Evolutionary conservation across 2,329 filamentous ascomycete genomes (phyloP).

Genomic region (Teratosphaeria destructans): DNA sequence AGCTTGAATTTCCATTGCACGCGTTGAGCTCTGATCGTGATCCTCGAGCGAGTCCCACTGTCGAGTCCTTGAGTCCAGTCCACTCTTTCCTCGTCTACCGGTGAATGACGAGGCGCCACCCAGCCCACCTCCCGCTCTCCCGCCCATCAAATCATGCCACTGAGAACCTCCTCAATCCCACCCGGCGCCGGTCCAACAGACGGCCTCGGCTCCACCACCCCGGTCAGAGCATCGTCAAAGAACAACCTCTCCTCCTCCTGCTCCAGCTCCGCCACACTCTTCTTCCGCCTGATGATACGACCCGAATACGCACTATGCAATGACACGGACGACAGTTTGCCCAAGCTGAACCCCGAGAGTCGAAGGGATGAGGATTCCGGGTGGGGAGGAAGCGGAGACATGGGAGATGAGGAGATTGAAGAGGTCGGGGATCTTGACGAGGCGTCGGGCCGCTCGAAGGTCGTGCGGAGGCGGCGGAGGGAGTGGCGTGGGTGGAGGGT

Average conservation of each 20-base stretch:
- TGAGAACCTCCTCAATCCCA: slow-evolving; percentile 24
- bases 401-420: slow-evolving; percentile 3
- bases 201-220: slow-evolving; percentile 23
- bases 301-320: slow-evolving; percentile 2
- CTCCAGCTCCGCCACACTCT: slow-evolving; percentile 22
- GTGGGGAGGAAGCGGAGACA: slow-evolving; percentile 11
- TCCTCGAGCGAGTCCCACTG: too few relatives aligned
- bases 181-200: slow-evolving; percentile 13
- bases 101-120: neutral
- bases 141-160: slow-evolving; percentile 12
- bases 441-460: slow-evolving; percentile 8
- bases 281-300: slow-evolving; percentile 18
- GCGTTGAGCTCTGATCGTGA: too few relatives aligned
- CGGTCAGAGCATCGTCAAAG: slow-evolving; percentile 13
- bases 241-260: slow-evolving; percentile 20
- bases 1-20: too few relatives aligned
- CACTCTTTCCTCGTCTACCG: neutral
- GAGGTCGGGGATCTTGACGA: slow-evolving; percentile 2
- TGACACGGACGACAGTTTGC: slow-evolving; percentile 10
- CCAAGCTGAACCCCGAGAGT: slow-evolving; percentile 16
- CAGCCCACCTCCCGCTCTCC: neutral
- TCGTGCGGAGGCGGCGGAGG: slow-evolving; percentile 19
- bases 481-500: slow-evolving; percentile 14
- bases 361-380: slow-evolving; percentile 7
- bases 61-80: too few relatives aligned